Evolutionary conservation across 495 filamentous ascomycete species (phyloP).

Genomic region (Podospora pseudoanserina): DNA sequence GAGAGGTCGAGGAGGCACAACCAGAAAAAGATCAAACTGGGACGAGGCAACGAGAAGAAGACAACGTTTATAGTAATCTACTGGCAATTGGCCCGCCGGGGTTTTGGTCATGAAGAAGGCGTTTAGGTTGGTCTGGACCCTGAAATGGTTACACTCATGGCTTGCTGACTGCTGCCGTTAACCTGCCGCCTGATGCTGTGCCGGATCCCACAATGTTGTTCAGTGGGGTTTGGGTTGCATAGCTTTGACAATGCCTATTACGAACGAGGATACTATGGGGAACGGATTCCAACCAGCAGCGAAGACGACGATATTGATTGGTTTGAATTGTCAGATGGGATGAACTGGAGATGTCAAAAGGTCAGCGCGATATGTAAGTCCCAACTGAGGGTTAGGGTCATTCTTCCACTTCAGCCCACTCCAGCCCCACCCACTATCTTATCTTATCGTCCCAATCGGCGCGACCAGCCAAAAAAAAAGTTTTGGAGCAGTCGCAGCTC

Average conservation of each 20-base stretch:
- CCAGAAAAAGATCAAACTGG: neutral
- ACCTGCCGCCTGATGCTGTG: neutral
- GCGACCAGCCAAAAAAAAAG: conserved; percentile 3
- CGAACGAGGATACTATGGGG: neutral
- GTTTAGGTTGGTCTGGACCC: neutral
- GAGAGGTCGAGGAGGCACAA: neutral
- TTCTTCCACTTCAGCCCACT: neutral
- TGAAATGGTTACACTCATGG: too few species aligned
- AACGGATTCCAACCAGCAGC: neutral
- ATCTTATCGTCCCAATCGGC: conserved; percentile 4
- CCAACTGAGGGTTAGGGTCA: neutral
- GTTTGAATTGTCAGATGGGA: neutral
- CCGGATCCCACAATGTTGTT: neutral
- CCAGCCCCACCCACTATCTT: neutral
- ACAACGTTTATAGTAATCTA: neutral
- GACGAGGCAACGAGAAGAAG: neutral
- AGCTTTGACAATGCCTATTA: neutral
- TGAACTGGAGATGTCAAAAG: neutral
- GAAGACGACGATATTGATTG: neutral
- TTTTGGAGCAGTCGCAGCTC: neutral
- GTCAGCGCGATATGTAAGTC: neutral
- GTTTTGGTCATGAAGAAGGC: neutral
- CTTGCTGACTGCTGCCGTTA: neutral
- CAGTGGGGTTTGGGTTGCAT: neutral
- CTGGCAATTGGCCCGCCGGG: neutral